Percentiles rank a stretch among this genome's conserved stretches.
These are phyloP conservation scores for Erythrophleum ivorense DNA, from an alignment of 331 rosid genomes.

Conservation along the genomic window DNA sequence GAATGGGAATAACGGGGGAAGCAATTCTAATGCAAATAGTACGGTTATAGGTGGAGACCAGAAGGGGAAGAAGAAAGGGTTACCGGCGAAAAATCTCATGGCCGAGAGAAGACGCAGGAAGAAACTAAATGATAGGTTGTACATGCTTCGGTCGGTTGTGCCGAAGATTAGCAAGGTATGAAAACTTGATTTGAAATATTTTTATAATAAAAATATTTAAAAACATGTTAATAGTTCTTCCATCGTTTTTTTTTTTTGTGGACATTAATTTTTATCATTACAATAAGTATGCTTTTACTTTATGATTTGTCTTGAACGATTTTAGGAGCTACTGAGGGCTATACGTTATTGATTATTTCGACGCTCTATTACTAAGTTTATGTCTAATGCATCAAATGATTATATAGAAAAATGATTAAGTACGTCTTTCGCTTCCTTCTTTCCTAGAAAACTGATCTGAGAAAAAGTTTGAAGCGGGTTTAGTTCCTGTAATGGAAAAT, in stretches of 20 bases:
- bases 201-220: not conserved
- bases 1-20: constrained; percentile 42
- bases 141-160: constrained; percentile 89
- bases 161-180: constrained; percentile 88
- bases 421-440: not conserved
- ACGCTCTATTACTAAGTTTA: not conserved
- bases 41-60: constrained; percentile 54
- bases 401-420: not conserved
- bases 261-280: not conserved
- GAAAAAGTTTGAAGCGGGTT: not conserved
- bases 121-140: constrained; percentile 84
- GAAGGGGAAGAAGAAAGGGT: constrained; percentile 80
- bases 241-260: not conserved
- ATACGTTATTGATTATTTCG: not conserved
- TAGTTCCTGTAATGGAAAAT: constrained; percentile 23
- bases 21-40: constrained; percentile 48
- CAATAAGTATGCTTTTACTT: not conserved
- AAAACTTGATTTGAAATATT: not conserved
- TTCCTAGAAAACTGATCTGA: not conserved
- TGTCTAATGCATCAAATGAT: not conserved
- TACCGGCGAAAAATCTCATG: constrained; percentile 85
- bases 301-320: not conserved
- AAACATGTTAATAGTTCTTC: not conserved
- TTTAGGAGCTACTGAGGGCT: not conserved
- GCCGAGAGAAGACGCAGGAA: constrained; percentile 89